Base-by-base conservation (phyloP, 495 filamentous ascomycete genomes). In the Immersiella caudata region DNA sequence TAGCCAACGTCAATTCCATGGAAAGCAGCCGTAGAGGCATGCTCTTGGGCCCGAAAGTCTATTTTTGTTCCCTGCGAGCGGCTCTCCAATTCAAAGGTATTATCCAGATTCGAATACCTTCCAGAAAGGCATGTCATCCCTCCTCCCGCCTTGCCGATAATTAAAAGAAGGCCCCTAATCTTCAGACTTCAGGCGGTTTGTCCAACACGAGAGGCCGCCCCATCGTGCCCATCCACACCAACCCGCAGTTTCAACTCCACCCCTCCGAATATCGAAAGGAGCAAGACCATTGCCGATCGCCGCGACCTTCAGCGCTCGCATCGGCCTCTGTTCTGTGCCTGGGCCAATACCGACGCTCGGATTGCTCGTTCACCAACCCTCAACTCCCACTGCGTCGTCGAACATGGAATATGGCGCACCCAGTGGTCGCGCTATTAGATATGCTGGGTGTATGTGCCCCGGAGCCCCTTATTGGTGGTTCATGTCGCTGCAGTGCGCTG, bases 201-300 rank as follows among this genome's bases (percentile, higher is more conserved):
- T 57, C 52, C 63, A 65, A 65, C 63, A 65, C 63, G 63, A 65
- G 62, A 20, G 25, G 20, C 20, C 16, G 20, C 21, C 29, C 57
- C 57, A 36, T n/a, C 4, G 9, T 6, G 6, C 40, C 22, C 27
- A 20, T 26, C 26, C 26, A n/a, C 27, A 20, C 22, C 26, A 11
- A n/a, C 57, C 25, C 26, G 29, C 29, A 46, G 14, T 46, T 12
- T 46, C 5, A 18, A 12, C 40, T 46, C 52, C 52, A 55, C 21
- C 21, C 24, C 20, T 14, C n/a, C 20, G 5, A 22, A 22, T 20
- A 36, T 22, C 60, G 29, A 61, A 64, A 68, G n/a, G 26, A 65
- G 62, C 40, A 65, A 62, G 62, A 63, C 46, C 29, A 50, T 54
- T 66, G 68, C 55, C 60, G 68, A 70, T 70, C 68, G 68, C 67